A percentile compares a stretch with the other conserved stretches of the same genome.
These are phyloP conservation scores for Tilletia horrida DNA, from an alignment of 1,284 basidiomycete genomes.

Conservation along the genomic window DNA sequence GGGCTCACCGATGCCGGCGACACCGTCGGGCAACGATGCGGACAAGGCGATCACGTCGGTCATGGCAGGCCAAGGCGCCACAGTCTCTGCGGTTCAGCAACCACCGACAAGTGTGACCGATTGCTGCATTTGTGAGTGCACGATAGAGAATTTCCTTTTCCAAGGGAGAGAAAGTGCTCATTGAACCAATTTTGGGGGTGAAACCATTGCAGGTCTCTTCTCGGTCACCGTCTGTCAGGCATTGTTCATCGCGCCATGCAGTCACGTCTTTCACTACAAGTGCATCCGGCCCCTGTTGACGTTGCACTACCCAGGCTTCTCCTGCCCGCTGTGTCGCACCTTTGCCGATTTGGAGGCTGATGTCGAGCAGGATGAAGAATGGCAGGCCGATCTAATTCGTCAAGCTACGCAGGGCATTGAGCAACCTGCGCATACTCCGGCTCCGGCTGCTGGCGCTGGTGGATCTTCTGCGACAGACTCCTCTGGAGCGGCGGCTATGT, in stretches of 20 bases:
- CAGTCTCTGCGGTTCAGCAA: conserved; percentile 31
- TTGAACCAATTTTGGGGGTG: too few species aligned
- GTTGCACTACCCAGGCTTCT: conserved; percentile 83
- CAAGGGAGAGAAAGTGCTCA: too few species aligned
- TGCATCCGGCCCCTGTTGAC: conserved; percentile 88
- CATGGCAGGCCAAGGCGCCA: not conserved
- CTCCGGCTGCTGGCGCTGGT: conserved; percentile 23
- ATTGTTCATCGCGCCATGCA: conserved; percentile 80
- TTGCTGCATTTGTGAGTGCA: conserved; percentile 50
- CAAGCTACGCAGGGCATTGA: conserved; percentile 25
- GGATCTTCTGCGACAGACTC: too few species aligned
- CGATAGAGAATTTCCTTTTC: too few species aligned
- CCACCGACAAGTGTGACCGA: conserved; percentile 46
- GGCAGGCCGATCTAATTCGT: conserved; percentile 42
- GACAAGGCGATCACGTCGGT: conserved; percentile 1
- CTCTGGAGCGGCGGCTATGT: not conserved
- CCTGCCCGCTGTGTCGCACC: conserved; percentile 78
- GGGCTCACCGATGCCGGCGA: conserved; percentile 29
- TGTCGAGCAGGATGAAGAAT: conserved; percentile 65
- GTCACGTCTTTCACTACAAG: conserved; percentile 97
- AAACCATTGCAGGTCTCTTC: conserved; percentile 67
- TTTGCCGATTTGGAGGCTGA: conserved; percentile 94
- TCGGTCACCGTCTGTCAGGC: conserved; percentile 90
- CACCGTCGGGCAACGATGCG: conserved; percentile 21
- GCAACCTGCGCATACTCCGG: conserved; percentile 27